Evolutionary conservation across 2,329 filamentous ascomycete genomes (phyloP).

Genomic region (Tolypocladium album): DNA sequence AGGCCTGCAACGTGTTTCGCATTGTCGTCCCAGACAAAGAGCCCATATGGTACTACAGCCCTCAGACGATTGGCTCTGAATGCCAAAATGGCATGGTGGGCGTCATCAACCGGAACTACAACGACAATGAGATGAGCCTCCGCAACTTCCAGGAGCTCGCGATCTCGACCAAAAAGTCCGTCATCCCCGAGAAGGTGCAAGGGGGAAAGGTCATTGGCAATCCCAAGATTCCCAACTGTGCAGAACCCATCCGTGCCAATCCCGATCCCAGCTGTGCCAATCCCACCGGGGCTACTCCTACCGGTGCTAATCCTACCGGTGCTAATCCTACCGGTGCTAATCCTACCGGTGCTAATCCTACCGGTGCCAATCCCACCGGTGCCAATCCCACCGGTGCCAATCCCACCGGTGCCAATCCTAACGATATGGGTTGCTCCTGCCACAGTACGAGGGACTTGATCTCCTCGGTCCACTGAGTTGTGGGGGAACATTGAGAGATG

Average conservation of each 20-base stretch:
- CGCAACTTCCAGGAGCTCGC: slow-evolving; percentile 21
- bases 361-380: too few relatives aligned
- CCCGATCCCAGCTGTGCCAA: too few relatives aligned
- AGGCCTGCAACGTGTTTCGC: slow-evolving; percentile 32
- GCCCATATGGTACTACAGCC: slow-evolving; percentile 35
- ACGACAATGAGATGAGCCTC: slow-evolving; percentile 19
- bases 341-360: too few relatives aligned
- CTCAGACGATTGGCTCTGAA: slow-evolving; percentile 28
- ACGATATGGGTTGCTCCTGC: slow-evolving; percentile 12
- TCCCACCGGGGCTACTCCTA: too few relatives aligned
- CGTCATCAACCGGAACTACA: slow-evolving; percentile 31
- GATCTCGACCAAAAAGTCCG: slow-evolving; percentile 13
- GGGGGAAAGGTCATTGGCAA: slow-evolving; percentile 17
- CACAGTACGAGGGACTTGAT: too few relatives aligned
- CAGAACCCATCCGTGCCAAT: too few relatives aligned
- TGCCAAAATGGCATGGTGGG: slow-evolving; percentile 38
- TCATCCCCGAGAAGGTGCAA: slow-evolving; percentile 15
- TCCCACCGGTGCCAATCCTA: slow-evolving; percentile 16
- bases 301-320: too few relatives aligned
- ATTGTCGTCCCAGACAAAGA: slow-evolving; percentile 27
- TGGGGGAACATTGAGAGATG: not conserved
- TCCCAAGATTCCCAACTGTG: too few relatives aligned
- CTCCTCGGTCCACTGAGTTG: not conserved
- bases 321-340: too few relatives aligned
- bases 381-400: too few relatives aligned